Percentiles rank a stretch among this genome's conserved stretches.
These are phyloP conservation scores for Alternaria brassicicola DNA, from an alignment of 2,329 filamentous ascomycete species.

Conservation along the genomic window DNA sequence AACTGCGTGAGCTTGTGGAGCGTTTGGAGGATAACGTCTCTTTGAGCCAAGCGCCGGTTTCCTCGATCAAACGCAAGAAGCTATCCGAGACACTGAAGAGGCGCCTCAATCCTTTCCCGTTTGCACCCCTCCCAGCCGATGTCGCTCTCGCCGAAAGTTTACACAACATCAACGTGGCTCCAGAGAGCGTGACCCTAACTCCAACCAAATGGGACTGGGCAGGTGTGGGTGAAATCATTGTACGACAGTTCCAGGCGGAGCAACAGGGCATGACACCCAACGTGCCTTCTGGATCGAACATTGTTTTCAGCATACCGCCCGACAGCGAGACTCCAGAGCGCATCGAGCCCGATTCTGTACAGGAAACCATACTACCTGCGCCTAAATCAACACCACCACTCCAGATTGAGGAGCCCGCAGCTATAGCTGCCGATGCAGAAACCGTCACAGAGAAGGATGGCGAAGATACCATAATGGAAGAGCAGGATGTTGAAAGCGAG, in stretches of 20 bases:
- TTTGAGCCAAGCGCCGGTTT: constrained; percentile 57
- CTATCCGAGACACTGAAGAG: constrained; percentile 60
- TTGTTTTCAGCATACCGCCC: constrained; percentile 52
- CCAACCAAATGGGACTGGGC: constrained; percentile 54
- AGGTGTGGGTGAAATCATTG: constrained; percentile 56
- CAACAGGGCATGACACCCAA: constrained; percentile 40
- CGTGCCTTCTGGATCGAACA: constrained; percentile 46
- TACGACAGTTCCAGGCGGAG: constrained; percentile 52
- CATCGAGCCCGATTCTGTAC: constrained; percentile 11
- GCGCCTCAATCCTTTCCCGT: constrained; percentile 60
- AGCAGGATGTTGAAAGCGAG: constrained; percentile 16
- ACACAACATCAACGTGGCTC: constrained; percentile 27
- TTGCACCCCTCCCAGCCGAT: constrained; percentile 46
- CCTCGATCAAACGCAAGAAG: constrained; percentile 56
- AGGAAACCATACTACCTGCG: constrained; percentile 10
- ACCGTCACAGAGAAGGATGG: constrained; percentile 8
- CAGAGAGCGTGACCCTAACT: constrained; percentile 48
- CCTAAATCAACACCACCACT: constrained; percentile 9
- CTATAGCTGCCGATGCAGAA: neutral
- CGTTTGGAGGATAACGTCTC: constrained; percentile 63
- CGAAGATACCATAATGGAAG: constrained; percentile 30
- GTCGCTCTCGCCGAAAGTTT: constrained; percentile 31
- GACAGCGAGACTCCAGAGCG: constrained; percentile 29
- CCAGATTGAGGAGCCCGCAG: constrained; percentile 6
- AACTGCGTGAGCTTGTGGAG: constrained; percentile 52